A percentile compares a stretch with the other conserved stretches of the same genome.
Conservation (phyloP, 2,329 filamentous ascomycete genomes). For the Sarocladium strictum region DNA sequence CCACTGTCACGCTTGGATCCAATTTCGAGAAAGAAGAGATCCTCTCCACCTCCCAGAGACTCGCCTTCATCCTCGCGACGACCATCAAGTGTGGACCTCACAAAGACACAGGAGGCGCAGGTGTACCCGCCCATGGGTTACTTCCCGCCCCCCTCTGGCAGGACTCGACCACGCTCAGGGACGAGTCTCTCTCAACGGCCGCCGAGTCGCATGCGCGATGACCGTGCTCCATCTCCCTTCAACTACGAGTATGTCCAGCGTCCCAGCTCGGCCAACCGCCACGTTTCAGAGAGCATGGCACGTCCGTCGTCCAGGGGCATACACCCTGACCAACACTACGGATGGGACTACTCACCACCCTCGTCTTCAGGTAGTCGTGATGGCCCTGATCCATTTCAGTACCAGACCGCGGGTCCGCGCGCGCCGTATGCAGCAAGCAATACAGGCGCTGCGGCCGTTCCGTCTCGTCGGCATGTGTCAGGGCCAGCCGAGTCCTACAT, state of each 20-base stretch:
- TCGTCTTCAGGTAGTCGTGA: constrained; percentile 21
- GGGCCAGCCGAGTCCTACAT: constrained; percentile 26
- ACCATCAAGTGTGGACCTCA: constrained; percentile 30
- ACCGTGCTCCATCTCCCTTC: constrained; percentile 36
- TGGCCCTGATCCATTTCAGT: constrained; percentile 44
- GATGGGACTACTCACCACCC: constrained; percentile 25
- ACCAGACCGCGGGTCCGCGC: constrained; percentile 41
- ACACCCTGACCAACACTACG: constrained; percentile 25
- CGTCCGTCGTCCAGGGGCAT: constrained; percentile 27
- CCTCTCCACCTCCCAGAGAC: constrained; percentile 18
- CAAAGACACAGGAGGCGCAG: constrained; percentile 27
- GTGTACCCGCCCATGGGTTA: constrained; percentile 44
- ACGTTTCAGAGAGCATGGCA: constrained; percentile 37
- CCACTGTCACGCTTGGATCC: constrained; percentile 47
- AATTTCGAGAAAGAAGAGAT: constrained; percentile 30
- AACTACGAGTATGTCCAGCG: constrained; percentile 38
- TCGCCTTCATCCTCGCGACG: constrained; percentile 31
- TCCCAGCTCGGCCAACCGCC: constrained; percentile 23
- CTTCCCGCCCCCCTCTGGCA: constrained; percentile 39
- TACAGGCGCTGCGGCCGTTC: constrained; percentile 23
- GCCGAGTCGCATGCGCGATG: constrained; percentile 25
- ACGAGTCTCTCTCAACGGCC: constrained; percentile 34
- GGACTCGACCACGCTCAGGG: constrained; percentile 35
- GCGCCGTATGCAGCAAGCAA: constrained; percentile 22
- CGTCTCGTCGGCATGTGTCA: constrained; percentile 29